These are phyloP conservation scores for Cupressus sempervirens DNA, from an alignment of 75 land plant genomes.

Conservation along the genomic window DNA sequence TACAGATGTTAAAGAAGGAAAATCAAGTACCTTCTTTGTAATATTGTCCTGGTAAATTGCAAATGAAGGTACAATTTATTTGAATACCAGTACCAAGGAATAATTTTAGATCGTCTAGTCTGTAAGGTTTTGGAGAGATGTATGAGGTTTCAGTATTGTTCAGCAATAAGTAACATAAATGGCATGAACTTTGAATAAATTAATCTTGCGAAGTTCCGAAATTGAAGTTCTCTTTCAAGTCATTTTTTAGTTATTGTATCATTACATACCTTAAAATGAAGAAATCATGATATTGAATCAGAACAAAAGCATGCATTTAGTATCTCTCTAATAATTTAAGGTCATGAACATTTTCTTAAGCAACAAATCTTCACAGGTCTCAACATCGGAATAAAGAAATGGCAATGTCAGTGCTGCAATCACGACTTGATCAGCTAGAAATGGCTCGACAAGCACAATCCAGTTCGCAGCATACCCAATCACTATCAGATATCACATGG, in stretches of 20 bases:
- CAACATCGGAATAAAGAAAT: constrained; percentile 86
- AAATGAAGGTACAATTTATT: neutral
- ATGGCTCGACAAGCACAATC: constrained; percentile 81
- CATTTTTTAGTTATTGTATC: neutral
- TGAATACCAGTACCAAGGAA: neutral
- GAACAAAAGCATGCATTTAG: neutral
- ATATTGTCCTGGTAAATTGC: too few species aligned
- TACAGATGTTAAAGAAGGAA: neutral
- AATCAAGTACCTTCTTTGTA: neutral
- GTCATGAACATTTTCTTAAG: neutral
- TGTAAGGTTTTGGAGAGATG: neutral
- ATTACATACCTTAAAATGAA: neutral
- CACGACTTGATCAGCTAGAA: constrained; percentile 87
- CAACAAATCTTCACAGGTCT: constrained; percentile 47
- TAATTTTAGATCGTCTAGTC: neutral
- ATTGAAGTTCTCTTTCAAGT: neutral
- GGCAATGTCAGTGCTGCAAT: constrained; percentile 87
- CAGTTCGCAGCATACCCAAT: constrained; percentile 83
- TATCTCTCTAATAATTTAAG: neutral
- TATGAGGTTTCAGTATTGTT: neutral
- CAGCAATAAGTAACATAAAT: neutral
- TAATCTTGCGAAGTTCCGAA: neutral
- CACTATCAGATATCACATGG: constrained; percentile 87
- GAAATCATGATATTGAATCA: neutral
- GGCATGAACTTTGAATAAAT: neutral